Conservation (phyloP, 306 rosid genomes). For the Citrullus mucosospermus region DNA sequence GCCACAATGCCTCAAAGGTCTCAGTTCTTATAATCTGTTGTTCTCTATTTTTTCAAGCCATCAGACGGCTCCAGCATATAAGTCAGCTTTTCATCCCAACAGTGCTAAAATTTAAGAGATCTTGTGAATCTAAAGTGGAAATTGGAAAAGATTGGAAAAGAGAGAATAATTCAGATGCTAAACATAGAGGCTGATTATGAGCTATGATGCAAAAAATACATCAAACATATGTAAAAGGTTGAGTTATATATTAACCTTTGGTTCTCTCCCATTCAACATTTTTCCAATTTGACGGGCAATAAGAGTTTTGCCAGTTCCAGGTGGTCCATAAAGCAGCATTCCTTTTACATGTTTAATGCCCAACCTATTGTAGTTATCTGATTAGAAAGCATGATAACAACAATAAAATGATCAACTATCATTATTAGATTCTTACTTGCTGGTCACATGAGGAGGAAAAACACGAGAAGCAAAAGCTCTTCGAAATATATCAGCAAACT, state of each 20-base stretch:
- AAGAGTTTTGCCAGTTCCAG: constrained; percentile 99
- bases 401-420: constrained; percentile 8
- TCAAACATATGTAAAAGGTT: not conserved
- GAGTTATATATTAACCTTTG: constrained; percentile 51
- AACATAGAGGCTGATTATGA: not conserved
- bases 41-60: not conserved
- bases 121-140: not conserved
- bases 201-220: not conserved
- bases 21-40: not conserved
- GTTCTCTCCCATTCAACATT: constrained; percentile 89
- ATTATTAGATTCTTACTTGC: constrained; percentile 47
- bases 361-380: constrained; percentile 48
- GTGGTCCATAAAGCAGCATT: constrained; percentile 94
- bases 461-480: constrained; percentile 99
- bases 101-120: not conserved
- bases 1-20: not conserved
- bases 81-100: not conserved
- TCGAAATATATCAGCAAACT: constrained; percentile 94
- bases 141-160: not conserved
- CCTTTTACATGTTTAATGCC: constrained; percentile 99
- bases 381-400: constrained; percentile 18
- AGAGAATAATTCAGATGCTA: not conserved
- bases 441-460: constrained; percentile 89
- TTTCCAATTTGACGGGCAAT: constrained; percentile 99
- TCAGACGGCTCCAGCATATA: not conserved